Evolutionary conservation across 768 basidiomycete species (phyloP).

Genomic region (Russula sp.): DNA sequence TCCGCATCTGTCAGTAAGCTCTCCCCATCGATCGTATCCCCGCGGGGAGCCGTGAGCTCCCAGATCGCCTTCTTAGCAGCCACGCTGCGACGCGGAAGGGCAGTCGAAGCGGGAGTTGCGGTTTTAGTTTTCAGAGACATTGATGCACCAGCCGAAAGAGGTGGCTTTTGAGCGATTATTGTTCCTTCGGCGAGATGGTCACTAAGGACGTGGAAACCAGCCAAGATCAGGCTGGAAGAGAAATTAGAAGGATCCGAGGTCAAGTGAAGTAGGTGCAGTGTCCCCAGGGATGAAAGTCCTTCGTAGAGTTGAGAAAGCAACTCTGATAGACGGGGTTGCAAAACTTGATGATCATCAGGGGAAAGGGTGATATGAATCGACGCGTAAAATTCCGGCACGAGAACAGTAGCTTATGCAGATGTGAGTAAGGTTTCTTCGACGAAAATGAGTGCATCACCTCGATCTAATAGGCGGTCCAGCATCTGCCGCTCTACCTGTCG

Average conservation of each 20-base stretch:
- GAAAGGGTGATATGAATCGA: conserved; percentile 69
- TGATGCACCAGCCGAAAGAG: conserved; percentile 41
- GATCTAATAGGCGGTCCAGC: conserved; percentile 77
- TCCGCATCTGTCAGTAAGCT: conserved; percentile 82
- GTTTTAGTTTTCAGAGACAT: conserved; percentile 43
- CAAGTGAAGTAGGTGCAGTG: conserved; percentile 61
- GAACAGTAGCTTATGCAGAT: conserved; percentile 49
- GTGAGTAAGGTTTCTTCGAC: neutral
- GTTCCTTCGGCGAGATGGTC: conserved; percentile 40
- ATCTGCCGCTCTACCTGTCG: conserved; percentile 71
- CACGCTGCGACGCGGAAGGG: conserved; percentile 52
- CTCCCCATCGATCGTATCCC: conserved; percentile 78
- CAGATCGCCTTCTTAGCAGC: conserved; percentile 87
- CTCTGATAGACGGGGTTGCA: conserved; percentile 50
- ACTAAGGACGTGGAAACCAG: conserved; percentile 63
- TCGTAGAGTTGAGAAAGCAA: conserved; percentile 60
- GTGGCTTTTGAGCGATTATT: conserved; percentile 71
- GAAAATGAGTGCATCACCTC: conserved; percentile 49
- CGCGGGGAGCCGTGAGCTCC: conserved; percentile 68
- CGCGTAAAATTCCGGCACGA: conserved; percentile 54
- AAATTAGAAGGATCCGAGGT: conserved; percentile 43
- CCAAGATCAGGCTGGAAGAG: conserved; percentile 56
- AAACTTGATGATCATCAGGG: conserved; percentile 55
- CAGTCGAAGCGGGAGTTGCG: conserved; percentile 16
- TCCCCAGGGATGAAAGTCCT: conserved; percentile 65